Base-by-base conservation (phyloP, 2,329 filamentous ascomycete genomes). In the Cercospora zeina region DNA sequence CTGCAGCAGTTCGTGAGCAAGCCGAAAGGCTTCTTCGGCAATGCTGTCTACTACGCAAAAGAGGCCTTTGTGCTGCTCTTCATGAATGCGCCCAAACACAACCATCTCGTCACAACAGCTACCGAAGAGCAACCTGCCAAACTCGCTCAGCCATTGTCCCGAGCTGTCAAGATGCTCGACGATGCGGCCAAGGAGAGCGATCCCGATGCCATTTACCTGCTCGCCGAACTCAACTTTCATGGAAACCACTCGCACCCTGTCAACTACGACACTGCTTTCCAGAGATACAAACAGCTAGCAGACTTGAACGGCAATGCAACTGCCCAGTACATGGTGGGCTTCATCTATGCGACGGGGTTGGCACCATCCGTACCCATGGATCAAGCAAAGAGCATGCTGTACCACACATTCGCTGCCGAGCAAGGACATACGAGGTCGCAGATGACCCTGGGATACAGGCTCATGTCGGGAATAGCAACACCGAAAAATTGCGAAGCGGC, bases 201-300 rank as follows among this genome's bases (percentile, higher is more conserved):
- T 72, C 84, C 90, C 1, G 93, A 99, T 75, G 95, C 95, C 4
- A 85, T 97, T 50, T 96, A 89, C 72, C 81, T 96, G 14, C 83
- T 99, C 24, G 95, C 91, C 16, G 91, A 99, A 74, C 88, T 99
- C 83, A 96, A 96, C 79, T 97, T 97, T 77, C 92, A 95, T 71
- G 95, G 95, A 74, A 97, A 97, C 77, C 96, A 89, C 77, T 89
- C 90, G 21, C 85, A 97, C 71, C 93, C 93, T 1, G 84, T 88
- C 67, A 87, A 97, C 73, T 91, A 96, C 69, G 81, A 84, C 33
- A 82, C 85, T 53, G 91, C 95, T 0, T 96, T 96, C 74, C 81
- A 84, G 67, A 85, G 91, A 78, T 99, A 97, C 76, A 82, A 89
- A 65, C 82, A 87, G 64, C 83, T 99, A 58, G 91, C 93, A 2